Evolutionary conservation across 306 rosid species (phyloP).

Genomic region (Cucurbita maxima): DNA sequence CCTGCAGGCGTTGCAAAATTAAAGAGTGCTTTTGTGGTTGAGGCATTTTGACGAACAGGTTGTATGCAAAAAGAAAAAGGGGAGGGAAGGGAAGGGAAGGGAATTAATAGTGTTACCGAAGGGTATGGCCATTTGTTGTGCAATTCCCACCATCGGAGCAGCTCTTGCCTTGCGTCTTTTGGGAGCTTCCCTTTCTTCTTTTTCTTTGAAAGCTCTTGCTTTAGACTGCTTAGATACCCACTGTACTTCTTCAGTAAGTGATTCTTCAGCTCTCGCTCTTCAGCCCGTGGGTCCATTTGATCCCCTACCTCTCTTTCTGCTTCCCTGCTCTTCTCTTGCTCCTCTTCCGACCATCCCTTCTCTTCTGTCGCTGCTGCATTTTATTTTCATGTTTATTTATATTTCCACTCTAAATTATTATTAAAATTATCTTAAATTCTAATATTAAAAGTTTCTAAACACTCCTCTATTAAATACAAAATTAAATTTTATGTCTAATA

Average conservation of each 20-base stretch:
- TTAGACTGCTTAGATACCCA: constrained; percentile 85
- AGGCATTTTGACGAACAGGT: not conserved
- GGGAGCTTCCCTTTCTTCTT: constrained; percentile 94
- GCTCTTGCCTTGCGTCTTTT: constrained; percentile 93
- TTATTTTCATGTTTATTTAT: no score
- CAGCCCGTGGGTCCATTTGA: constrained; percentile 71
- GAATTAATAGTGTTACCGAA: constrained; percentile 30
- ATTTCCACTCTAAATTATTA: no score
- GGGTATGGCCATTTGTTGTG: constrained; percentile 99
- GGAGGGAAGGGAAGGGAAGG: no score
- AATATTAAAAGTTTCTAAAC: no score
- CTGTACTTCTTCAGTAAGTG: constrained; percentile 75
- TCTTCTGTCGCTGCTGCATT: constrained; percentile 22
- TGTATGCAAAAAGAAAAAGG: not conserved
- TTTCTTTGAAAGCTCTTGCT: constrained; percentile 93
- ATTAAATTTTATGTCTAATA: no score
- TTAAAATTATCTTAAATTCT: no score
- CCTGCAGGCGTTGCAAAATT: constrained; percentile 20
- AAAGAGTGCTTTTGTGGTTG: not conserved
- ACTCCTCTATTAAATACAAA: no score
- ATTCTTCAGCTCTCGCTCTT: constrained; percentile 82
- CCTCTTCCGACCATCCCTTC: constrained; percentile 73
- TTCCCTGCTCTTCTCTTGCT: constrained; percentile 61
- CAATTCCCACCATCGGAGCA: constrained; percentile 90
- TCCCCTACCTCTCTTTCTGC: constrained; percentile 42